Evolutionary conservation across 1,284 basidiomycete species (phyloP), one percentile per base, ranked within the genome.

Genomic region (Tilletia caries): DNA sequence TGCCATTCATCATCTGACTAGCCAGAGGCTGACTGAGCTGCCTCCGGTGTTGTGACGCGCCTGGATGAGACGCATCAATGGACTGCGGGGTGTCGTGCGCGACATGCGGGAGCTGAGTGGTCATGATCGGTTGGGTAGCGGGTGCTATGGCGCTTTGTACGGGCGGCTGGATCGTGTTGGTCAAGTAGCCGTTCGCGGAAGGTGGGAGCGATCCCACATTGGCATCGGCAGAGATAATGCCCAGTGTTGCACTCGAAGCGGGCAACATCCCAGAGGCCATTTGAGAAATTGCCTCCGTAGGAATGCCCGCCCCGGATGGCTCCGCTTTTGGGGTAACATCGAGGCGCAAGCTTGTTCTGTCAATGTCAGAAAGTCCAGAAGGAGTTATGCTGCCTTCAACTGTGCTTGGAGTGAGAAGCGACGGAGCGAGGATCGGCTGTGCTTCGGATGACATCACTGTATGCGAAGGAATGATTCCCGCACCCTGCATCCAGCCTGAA

Each of bases 21-120:
- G 58, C 58, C 13, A 32, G 58, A 33, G 58, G 58, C n/a, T 62
- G 58, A 37, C 58, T 62, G 13, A 33, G 58, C 33, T 62, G 58
- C 18, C 58, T 27, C 32, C 58, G 27, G n/a, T 62, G 58, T 18
- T 62, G 48, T 50, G 48, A 50, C 12, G 48, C 12, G 20, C 48
- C 37, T 1, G 37, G 15, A 41, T 41, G 37, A 41, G 37, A 41
- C 10, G 10, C 37, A 41, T 41, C 15, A 15, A 41, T 41, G 37
- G 37, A 41, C 37, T 41, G 37, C 10, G 10, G 10, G 10, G 37
- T 41, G 13, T 62, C 58, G 6, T 34, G 33, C n/a, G 29, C 27
- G 20, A 62, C 29, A 34, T 62, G 58, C 33, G 58, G 58, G 20
- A 62, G 33, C 20, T 62, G 58, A 33, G 58, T 62, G 32, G 58